A percentile compares a stretch with the other conserved stretches of the same genome.
Evolutionary conservation across 257 asterid genomes (phyloP).

Genomic region (Paulownia fortunei): DNA sequence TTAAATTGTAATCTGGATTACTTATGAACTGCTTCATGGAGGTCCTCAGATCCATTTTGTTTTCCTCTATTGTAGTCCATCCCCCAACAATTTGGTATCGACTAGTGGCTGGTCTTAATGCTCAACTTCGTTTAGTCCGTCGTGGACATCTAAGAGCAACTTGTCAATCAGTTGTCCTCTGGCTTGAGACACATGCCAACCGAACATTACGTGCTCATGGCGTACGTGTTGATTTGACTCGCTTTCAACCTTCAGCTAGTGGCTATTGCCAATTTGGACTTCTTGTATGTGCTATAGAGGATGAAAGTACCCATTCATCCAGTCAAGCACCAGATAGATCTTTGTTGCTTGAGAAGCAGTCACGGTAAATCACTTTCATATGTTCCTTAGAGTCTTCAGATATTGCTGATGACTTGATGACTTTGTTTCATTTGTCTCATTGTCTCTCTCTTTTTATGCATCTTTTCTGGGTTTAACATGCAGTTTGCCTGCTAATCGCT

Average conservation of each 20-base stretch:
- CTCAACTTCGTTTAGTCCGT: slow-evolving; percentile 86
- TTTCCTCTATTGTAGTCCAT: slow-evolving; percentile 62
- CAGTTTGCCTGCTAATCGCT: slow-evolving; percentile 71
- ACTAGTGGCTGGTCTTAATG: slow-evolving; percentile 90
- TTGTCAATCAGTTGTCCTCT: slow-evolving; percentile 64
- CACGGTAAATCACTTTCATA: slow-evolving; percentile 51
- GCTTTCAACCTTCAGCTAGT: slow-evolving; percentile 72
- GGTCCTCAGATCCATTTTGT: slow-evolving; percentile 24
- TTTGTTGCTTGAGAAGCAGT: slow-evolving; percentile 50
- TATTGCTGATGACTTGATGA: slow-evolving; percentile 20
- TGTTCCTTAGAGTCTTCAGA: slow-evolving; percentile 13
- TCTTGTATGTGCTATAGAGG: slow-evolving; percentile 59
- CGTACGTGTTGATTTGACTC: slow-evolving; percentile 63
- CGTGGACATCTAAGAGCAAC: slow-evolving; percentile 74
- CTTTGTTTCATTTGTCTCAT: slow-evolving; percentile 13
- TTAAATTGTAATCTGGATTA: slow-evolving; percentile 16
- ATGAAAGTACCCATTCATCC: slow-evolving; percentile 49
- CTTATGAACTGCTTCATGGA: slow-evolving; percentile 19
- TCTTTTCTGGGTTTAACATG: slow-evolving; percentile 22
- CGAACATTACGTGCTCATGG: slow-evolving; percentile 61
- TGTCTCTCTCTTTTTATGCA: slow-evolving; percentile 23
- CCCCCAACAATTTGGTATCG: slow-evolving; percentile 87
- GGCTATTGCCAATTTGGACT: slow-evolving; percentile 86
- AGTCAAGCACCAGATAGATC: slow-evolving; percentile 52
- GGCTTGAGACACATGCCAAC: slow-evolving; percentile 90